Evolutionary conservation across 192 early-diverging fungal genomes (phyloP).

Genomic region (Coemansia sp.): DNA sequence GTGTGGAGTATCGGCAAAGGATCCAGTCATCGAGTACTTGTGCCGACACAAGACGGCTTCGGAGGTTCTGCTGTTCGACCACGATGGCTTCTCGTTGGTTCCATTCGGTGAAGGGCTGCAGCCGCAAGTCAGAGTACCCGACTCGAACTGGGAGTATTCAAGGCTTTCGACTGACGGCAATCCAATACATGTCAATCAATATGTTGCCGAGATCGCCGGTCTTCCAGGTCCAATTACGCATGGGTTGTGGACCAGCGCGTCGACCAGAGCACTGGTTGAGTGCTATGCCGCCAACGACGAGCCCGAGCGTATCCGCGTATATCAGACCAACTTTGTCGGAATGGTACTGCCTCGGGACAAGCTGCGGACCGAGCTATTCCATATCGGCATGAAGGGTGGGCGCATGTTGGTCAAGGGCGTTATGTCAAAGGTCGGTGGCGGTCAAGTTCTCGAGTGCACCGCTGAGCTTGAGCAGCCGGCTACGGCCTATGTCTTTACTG

Average conservation of each 20-base stretch:
- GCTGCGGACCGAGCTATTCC: slow-evolving; percentile 80
- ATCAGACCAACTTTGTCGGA: slow-evolving; percentile 80
- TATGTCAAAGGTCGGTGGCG: slow-evolving; percentile 77
- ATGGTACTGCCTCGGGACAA: slow-evolving; percentile 91
- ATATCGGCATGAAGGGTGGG: slow-evolving; percentile 91
- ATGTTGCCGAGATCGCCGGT: no score
- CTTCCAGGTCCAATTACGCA: no score
- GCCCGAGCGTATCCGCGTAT: slow-evolving; percentile 79
- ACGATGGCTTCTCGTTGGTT: slow-evolving; percentile 61
- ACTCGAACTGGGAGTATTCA: slow-evolving; percentile 82
- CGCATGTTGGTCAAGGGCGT: slow-evolving; percentile 90
- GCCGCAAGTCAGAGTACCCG: slow-evolving; percentile 58
- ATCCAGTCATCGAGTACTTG: slow-evolving; percentile 86
- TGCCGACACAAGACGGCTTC: slow-evolving; percentile 69
- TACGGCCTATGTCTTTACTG: slow-evolving; percentile 95
- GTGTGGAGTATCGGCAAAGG: slow-evolving; percentile 67
- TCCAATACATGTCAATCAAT: no score
- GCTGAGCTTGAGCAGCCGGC: slow-evolving; percentile 91
- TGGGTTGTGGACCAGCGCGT: slow-evolving; percentile 14
- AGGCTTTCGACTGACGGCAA: slow-evolving; percentile 77
- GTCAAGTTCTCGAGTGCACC: slow-evolving; percentile 69
- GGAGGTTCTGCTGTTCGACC: slow-evolving; percentile 73
- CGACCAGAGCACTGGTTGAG: slow-evolving; percentile 89
- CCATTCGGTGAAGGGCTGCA: not conserved
- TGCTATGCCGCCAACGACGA: slow-evolving; percentile 86